Conservation (phyloP, 1,284 basidiomycete genomes). For the Peniophora sp. region DNA sequence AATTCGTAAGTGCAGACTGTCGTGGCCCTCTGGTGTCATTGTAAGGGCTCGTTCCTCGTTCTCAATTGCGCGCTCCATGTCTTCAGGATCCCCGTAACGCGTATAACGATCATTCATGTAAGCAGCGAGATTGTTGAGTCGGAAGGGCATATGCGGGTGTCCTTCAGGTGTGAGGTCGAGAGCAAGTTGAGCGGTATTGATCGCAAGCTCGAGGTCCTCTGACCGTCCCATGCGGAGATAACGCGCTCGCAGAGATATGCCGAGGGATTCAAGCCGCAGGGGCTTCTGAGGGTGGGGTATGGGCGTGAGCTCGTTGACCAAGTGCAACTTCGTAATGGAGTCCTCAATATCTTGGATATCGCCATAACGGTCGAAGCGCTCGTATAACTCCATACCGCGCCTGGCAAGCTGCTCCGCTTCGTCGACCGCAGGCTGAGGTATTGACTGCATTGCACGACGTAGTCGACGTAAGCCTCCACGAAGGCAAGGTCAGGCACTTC, state of each 20-base stretch:
- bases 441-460: too few species aligned
- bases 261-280: background rate
- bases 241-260: background rate
- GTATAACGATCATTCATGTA: background rate
- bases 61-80: background rate
- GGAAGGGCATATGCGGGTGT: background rate
- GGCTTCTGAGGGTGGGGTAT: background rate
- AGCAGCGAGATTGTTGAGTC: background rate
- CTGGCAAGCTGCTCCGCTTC: too few species aligned
- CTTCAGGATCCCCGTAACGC: background rate
- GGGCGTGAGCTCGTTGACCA: background rate
- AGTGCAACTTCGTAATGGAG: too few species aligned
- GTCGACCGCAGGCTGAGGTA: too few species aligned
- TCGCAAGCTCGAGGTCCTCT: constrained; percentile 2
- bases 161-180: background rate
- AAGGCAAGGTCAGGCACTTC: too few species aligned
- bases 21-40: constrained; percentile 1
- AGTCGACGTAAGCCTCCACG: too few species aligned
- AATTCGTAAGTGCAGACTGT: constrained; percentile 6
- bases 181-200: background rate
- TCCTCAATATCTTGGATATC: too few species aligned
- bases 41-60: background rate
- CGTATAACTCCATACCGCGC: too few species aligned
- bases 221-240: too few species aligned
- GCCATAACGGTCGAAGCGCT: too few species aligned